Evolutionary conservation across 768 basidiomycete genomes (phyloP).

Genomic region (Lactarius sanguifluus): DNA sequence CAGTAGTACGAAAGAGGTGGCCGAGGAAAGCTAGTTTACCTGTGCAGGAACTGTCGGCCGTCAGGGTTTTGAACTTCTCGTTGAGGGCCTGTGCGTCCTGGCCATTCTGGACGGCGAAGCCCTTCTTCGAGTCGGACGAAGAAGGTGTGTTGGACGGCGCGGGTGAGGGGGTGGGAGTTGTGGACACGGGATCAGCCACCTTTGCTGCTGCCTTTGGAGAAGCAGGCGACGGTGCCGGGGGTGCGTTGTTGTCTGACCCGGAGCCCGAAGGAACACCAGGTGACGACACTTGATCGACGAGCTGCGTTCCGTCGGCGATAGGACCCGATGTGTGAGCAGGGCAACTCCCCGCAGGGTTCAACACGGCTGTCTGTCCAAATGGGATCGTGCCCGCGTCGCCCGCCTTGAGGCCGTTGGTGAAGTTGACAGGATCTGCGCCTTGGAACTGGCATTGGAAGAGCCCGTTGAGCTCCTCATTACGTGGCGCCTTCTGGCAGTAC

Average conservation of each 20-base stretch:
- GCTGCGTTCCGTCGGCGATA: slow-evolving; percentile 50
- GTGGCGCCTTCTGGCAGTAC: slow-evolving; percentile 56
- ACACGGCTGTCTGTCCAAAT: slow-evolving; percentile 42
- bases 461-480: slow-evolving; percentile 52
- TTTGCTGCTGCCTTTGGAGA: background rate
- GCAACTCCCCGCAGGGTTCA: slow-evolving; percentile 52
- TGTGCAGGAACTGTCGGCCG: slow-evolving; percentile 35
- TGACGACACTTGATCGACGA: slow-evolving; percentile 38
- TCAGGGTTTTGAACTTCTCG: slow-evolving; percentile 37
- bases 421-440: slow-evolving; percentile 45
- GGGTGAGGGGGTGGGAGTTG: background rate
- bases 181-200: background rate
- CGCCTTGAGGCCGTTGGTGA: slow-evolving; percentile 45
- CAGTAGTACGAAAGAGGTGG: no score
- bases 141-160: background rate
- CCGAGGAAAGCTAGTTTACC: slow-evolving; percentile 28
- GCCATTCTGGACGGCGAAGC: slow-evolving; percentile 36
- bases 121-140: background rate
- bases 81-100: slow-evolving; percentile 42
- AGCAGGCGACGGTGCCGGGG: slow-evolving; percentile 22
- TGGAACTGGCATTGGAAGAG: slow-evolving; percentile 60
- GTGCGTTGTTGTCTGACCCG: slow-evolving; percentile 3
- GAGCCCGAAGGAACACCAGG: slow-evolving; percentile 35
- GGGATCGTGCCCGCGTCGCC: slow-evolving; percentile 54
- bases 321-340: slow-evolving; percentile 49